phyloP scores from a whole-genome alignment of 1,284 basidiomycete species.

The Schizopora paradoxa region DNA sequence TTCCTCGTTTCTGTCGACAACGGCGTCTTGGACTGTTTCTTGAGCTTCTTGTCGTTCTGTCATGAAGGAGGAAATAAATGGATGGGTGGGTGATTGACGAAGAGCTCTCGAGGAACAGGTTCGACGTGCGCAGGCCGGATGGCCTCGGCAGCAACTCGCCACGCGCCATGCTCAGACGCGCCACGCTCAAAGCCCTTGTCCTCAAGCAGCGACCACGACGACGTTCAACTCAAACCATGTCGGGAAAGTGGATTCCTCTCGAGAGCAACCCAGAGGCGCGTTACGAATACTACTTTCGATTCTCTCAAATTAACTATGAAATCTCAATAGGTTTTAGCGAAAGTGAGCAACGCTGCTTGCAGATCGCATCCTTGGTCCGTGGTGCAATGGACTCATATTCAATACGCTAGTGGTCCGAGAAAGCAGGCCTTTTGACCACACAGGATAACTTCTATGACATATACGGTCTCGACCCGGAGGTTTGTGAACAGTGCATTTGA shows the following conservation, averaged over 20 bases:
- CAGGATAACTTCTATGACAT: constrained; percentile 71
- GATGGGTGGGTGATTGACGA: too few relatives aligned
- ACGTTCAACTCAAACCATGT: neutral
- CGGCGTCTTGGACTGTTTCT: neutral
- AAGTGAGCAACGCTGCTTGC: constrained; percentile 12
- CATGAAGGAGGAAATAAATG: too few relatives aligned
- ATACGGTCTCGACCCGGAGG: constrained; percentile 76
- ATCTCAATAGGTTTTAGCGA: constrained; percentile 21
- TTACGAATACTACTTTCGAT: constrained; percentile 8
- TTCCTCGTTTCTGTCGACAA: neutral
- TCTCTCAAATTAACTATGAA: neutral
- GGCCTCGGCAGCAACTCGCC: neutral
- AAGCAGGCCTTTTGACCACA: constrained; percentile 60
- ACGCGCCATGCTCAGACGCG: neutral
- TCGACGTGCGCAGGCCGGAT: too few relatives aligned
- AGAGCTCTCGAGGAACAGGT: too few relatives aligned
- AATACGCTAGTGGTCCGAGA: constrained; percentile 62
- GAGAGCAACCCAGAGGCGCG: constrained; percentile 73
- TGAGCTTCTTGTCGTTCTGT: too few relatives aligned
- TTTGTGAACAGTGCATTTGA: constrained; percentile 22
- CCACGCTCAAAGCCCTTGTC: neutral
- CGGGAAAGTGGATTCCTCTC: constrained; percentile 80
- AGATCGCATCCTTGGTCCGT: neutral
- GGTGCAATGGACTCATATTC: neutral
- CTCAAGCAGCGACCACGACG: constrained; percentile 13